These are phyloP conservation scores for Dioscorea cayenensis DNA, from an alignment of 116 monocot species.

Conservation along the genomic window DNA sequence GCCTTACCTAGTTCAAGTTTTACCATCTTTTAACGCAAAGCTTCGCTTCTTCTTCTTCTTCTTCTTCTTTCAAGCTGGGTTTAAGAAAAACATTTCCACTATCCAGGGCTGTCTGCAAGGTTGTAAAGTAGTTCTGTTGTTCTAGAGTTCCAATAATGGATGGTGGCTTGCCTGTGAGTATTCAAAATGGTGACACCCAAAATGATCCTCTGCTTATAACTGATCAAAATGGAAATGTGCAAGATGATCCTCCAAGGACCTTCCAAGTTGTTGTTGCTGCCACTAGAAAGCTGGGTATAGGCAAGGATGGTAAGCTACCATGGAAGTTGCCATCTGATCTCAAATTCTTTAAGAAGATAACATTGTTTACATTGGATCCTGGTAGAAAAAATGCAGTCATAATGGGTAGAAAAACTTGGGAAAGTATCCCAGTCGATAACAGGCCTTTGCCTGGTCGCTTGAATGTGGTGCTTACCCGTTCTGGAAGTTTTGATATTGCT, in stretches of 20 bases:
- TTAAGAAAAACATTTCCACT: slow-evolving; percentile 1
- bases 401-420: slow-evolving; percentile 98
- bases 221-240: slow-evolving; percentile 20
- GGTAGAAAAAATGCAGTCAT: slow-evolving; percentile 88
- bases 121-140: slow-evolving; percentile 4
- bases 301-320: slow-evolving; percentile 76
- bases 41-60: too few relatives aligned
- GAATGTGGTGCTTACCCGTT: slow-evolving; percentile 90
- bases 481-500: slow-evolving; percentile 79
- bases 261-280: slow-evolving; percentile 94
- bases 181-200: slow-evolving; percentile 18
- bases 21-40: slow-evolving; percentile 2
- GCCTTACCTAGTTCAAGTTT: slow-evolving; percentile 2
- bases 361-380: slow-evolving; percentile 59
- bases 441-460: slow-evolving; percentile 81
- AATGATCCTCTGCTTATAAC: slow-evolving; percentile 12
- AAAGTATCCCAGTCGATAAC: slow-evolving; percentile 59
- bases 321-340: slow-evolving; percentile 86
- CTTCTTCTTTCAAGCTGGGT: not conserved
- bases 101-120: not conserved
- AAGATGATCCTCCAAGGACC: slow-evolving; percentile 33
- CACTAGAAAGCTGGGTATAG: slow-evolving; percentile 77
- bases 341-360: slow-evolving; percentile 84
- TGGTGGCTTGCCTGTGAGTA: slow-evolving; percentile 15
- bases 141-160: slow-evolving; percentile 21